Conservation (phyloP, 2,329 filamentous ascomycete genomes). For the Trichoderma gracile region DNA sequence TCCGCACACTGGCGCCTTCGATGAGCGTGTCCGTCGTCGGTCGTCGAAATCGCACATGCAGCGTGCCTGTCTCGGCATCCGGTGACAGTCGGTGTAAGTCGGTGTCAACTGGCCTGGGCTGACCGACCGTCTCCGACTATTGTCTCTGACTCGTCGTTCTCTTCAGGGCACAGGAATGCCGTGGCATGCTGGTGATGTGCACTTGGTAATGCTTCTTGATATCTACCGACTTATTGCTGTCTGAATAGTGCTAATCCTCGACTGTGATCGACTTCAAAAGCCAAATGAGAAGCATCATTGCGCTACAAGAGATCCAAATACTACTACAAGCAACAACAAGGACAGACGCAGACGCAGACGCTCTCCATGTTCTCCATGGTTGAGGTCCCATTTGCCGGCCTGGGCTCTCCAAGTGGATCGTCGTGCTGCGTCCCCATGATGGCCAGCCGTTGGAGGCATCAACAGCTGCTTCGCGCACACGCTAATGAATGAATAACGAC, state of each 20-base stretch:
- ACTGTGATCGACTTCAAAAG: not conserved
- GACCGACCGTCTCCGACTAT: not conserved
- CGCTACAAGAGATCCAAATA: not conserved
- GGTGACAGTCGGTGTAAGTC: not conserved
- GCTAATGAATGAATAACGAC: conserved; percentile 4
- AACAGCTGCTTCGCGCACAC: not conserved
- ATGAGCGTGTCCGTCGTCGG: not conserved
- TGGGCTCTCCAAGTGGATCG: not conserved
- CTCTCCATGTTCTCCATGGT: not conserved
- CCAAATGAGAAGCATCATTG: not conserved
- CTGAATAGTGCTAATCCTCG: not conserved
- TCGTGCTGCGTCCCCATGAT: not conserved
- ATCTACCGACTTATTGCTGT: not conserved
- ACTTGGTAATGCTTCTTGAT: too few species aligned
- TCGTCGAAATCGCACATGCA: not conserved
- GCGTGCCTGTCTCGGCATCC: not conserved
- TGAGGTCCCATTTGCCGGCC: not conserved
- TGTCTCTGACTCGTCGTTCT: not conserved
- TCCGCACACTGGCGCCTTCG: not conserved
- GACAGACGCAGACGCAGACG: not conserved
- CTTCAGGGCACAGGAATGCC: not conserved
- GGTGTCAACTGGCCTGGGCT: not conserved
- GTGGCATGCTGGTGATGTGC: not conserved
- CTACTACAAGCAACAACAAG: not conserved
- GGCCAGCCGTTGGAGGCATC: not conserved